Base-by-base conservation (phyloP, 31 red algal genomes). In the Asparagopsis taxiformis region DNA sequence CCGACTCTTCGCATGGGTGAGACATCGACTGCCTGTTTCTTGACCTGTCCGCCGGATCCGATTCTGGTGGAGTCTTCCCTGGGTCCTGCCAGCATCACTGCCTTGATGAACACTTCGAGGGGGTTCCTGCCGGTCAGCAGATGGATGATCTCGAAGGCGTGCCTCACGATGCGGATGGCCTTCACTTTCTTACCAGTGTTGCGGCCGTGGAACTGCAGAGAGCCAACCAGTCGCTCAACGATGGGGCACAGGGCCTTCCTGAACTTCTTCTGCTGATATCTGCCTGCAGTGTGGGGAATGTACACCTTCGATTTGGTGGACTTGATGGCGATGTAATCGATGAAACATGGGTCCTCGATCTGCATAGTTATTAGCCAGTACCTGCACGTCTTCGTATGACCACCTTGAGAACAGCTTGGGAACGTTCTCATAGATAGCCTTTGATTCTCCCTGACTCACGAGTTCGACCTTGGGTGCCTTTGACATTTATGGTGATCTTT, bases 131-230 rank as follows among this genome's bases (percentile, higher is more conserved):
- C 95, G 5, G 90, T 93, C 19, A 98, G 84, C 72, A 98, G 68
- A 57, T 98, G 95, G 36, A 98, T 98, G 83, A 98, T 98, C 46
- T 98, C 95, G 59, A 98, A 98, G 39, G 69, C 68, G 60, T 98
- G 95, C 73, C 94, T 98, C 53, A 98, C 95, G 68, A 98, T 98
- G 46, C 95, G 80, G 4, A 88, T 72, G 5, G 95, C 95, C 95
- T 94, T 98, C 55, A 98, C 66, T 72, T 98, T 98, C 82, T 98
- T 98, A 2, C 95, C 95, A 33, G 93, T 98, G 78, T 98, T 98
- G 53, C 95, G 71, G n/a, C 95, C 95, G 56, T 98, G 91, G 85
- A 93, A 94, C 95, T 94, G 93, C 31, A 98, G 71, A 3, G 95
- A 88, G 70, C 88, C 87, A 3, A 93, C 95, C n/a, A 98, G 79